Evolutionary conservation across 192 early-diverging fungal genomes (phyloP), one percentile per base, ranked within the genome.

Genomic region (Mortierella claussenii): DNA sequence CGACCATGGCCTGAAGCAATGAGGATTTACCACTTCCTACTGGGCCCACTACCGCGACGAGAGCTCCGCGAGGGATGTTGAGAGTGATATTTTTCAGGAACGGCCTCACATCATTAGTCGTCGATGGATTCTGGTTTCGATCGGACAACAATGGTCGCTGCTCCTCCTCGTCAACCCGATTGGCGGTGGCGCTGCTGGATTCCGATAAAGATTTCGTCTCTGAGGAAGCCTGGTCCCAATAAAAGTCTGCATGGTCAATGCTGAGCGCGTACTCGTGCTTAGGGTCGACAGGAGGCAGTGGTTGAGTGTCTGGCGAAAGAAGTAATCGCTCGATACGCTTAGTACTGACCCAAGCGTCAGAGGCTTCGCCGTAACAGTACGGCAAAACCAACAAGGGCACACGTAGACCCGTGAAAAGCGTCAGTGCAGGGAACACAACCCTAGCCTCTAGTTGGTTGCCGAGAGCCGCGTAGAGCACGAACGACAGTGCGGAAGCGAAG

Each of bases 11-110:
- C 56, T 88, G 85, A 1, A 98, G 79, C n/a, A 98, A 79, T 3
- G 93, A 90, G 0, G 91, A 92, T 64, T 98, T 98, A 33, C 95
- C 95, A 2, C 86, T 81, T 3, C 93, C 96, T 9, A 95, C 94
- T 2, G 87, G 80, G 15, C 96, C 96, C 13, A 94, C 90, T 23
- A 98, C 74, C 0, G 91, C 94, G 0, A 93, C 89, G 18, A 98
- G 84, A 21, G 85, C 53, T 15, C 76, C 67, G 18, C 68, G 66
- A 0, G 42, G 49, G 17, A 82, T 44, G 20, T 59, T 43, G 1
- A 82, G 43, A 46, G 69, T 60, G 37, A 81, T 78, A 40, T 78
- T 46, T 91, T 36, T 71, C 60, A 65, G 69, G 46, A 70, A 88
- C 57, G 40, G 57, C 65, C 61, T 82, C 15, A 50, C 28, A 0